Conservation (phyloP, 164 flowering plant species). For the Nymphaea thermarum region DNA sequence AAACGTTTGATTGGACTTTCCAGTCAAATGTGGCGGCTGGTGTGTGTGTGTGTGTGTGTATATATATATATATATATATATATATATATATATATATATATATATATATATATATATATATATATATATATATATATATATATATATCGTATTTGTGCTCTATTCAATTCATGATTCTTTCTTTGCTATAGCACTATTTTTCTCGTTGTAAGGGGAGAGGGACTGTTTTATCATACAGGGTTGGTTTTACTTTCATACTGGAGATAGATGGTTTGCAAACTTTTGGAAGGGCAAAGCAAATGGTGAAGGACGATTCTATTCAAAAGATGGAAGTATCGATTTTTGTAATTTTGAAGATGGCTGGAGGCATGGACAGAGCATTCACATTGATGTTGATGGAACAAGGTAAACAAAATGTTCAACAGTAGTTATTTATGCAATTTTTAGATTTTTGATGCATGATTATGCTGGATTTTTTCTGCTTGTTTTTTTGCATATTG, state of each 20-base stretch:
- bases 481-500: background rate
- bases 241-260: constrained; percentile 83
- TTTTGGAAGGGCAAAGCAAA: constrained; percentile 97
- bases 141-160: too few relatives aligned
- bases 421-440: background rate
- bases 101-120: too few relatives aligned
- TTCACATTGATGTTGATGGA: constrained; percentile 61
- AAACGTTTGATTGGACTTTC: too few relatives aligned
- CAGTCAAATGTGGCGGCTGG: too few relatives aligned
- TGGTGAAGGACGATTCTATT: constrained; percentile 93
- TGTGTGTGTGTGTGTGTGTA: too few relatives aligned
- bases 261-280: constrained; percentile 93
- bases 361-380: constrained; percentile 73
- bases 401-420: constrained; percentile 29
- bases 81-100: too few relatives aligned
- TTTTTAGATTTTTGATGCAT: background rate
- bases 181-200: too few relatives aligned
- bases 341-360: constrained; percentile 91
- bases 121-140: too few relatives aligned
- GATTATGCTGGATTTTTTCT: background rate
- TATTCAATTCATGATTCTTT: too few relatives aligned
- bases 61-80: too few relatives aligned
- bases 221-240: constrained; percentile 26
- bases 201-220: too few relatives aligned
- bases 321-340: constrained; percentile 65